Conservation (phyloP, 345 rosid species). For the Aethionema arabicum region DNA sequence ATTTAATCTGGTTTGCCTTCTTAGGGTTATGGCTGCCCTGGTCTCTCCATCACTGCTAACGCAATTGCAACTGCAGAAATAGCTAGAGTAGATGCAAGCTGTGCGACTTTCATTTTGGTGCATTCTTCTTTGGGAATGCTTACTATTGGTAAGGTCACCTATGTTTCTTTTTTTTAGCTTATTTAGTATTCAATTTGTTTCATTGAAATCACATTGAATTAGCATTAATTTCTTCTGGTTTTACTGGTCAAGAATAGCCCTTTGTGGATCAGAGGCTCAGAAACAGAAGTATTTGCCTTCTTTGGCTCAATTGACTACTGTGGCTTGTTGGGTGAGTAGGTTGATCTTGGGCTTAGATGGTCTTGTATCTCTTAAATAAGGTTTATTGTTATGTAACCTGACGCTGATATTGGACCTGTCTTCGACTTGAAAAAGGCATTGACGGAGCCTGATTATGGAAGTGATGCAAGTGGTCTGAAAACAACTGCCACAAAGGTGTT, state of each 20-base stretch:
- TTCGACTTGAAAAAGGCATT: conserved; percentile 53
- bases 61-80: conserved; percentile 72
- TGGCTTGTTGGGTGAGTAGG: conserved; percentile 85
- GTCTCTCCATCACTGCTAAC: conserved; percentile 67
- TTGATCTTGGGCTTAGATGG: neutral
- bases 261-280: conserved; percentile 93
- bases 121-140: conserved; percentile 94
- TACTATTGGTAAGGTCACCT: conserved; percentile 67
- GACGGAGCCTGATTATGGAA: conserved; percentile 96
- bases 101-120: conserved; percentile 82
- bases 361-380: conserved; percentile 14
- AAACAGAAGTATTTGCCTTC: conserved; percentile 82
- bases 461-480: conserved; percentile 83
- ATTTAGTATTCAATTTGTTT: neutral
- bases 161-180: conserved; percentile 1
- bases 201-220: neutral
- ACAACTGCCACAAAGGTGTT: conserved; percentile 86
- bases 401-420: conserved; percentile 22
- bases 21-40: conserved; percentile 97
- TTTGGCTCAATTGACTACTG: conserved; percentile 62
- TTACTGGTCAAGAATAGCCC: conserved; percentile 53
- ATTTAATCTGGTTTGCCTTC: conserved; percentile 24
- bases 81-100: conserved; percentile 98
- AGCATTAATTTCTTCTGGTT: conserved; percentile 22
- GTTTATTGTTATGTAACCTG: conserved; percentile 9